Evolutionary conservation across 805 yeast species (phyloP), one percentile per base, ranked within the genome.

Genomic region (Candida parachauliodes): DNA sequence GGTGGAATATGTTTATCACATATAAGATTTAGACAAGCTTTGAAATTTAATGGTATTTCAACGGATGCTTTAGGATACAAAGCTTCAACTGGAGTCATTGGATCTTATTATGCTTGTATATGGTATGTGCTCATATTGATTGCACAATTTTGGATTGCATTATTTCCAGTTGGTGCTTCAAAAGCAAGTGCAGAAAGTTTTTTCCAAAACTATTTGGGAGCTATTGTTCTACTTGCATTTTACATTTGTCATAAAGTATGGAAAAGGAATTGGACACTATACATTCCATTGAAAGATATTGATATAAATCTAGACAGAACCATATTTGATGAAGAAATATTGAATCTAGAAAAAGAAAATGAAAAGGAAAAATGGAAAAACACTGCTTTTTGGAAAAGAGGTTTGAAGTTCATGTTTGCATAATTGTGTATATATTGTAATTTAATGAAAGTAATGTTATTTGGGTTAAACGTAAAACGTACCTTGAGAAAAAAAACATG

Each of bases 81-180:
- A 22, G 54, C 70, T 3, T 57, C 65, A 18, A 69, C 73, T 8
- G 73, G 72, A 20, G 55, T 59, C 16, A 47, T 54, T 46, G 73
- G 73, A 9, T 65, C 72, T 4, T 51, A 49, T 35, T 63, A 61
- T 34, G 62, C 67, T 10, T 47, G 61, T 33, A 39, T 48, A 4
- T 55, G 59, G 50, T 60, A 56, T 45, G 31, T 46, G 10, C 54
- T 67, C 35, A 57, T 67, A 35, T 54, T 67, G 45, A 50, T 67
- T 38, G 70, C 67, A 17, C 72, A 67, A 48, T 67, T 67, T 49
- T 67, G 70, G 70, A 65, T 67, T 33, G 68, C 72, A 4, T 60
- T 67, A 39, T 67, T 45, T 55, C 73, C 73, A 7, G 44, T 57
- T 39, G 65, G 57, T 3, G 48, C 49, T 8, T 46, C 51, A 15